These are phyloP conservation scores for Brassica nigra DNA, from an alignment of 345 rosid species.

Conservation along the genomic window DNA sequence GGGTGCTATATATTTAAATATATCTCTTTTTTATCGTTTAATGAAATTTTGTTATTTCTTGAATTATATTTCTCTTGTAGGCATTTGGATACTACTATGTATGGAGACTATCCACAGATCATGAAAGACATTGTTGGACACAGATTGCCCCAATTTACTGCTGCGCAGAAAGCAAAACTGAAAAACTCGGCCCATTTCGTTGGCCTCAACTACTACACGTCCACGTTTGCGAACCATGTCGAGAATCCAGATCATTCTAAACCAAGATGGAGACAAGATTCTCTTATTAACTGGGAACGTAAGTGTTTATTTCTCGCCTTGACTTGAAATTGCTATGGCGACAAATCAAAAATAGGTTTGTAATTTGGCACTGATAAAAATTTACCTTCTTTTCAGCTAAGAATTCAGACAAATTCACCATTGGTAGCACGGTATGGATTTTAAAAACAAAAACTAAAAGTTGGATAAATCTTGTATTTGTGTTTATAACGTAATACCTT, in stretches of 20 bases:
- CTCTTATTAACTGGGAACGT: conserved; percentile 35
- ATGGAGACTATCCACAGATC: conserved; percentile 47
- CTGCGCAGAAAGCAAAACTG: conserved; percentile 34
- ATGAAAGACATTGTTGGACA: conserved; percentile 46
- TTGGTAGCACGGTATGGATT: background rate
- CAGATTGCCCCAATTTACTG: conserved; percentile 49
- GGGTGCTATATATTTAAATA: background rate
- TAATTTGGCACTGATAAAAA: background rate
- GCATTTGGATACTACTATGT: conserved; percentile 42
- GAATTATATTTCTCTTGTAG: conserved; percentile 6
- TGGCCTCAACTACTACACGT: conserved; percentile 51
- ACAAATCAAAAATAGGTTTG: background rate
- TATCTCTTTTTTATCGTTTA: background rate
- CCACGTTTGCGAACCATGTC: conserved; percentile 20
- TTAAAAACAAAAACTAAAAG: background rate
- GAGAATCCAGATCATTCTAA: conserved; percentile 27
- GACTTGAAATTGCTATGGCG: background rate
- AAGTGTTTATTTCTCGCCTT: conserved; percentile 12
- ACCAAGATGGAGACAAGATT: conserved; percentile 40
- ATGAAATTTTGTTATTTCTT: too few relatives aligned
- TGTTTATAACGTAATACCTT: background rate
- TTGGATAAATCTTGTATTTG: background rate
- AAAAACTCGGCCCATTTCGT: conserved; percentile 48
- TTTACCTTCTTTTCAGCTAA: conserved; percentile 16
- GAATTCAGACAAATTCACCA: background rate